phyloP scores from a whole-genome alignment of 176 grass and related monocot genomes.

The Aegilops bicornis region DNA sequence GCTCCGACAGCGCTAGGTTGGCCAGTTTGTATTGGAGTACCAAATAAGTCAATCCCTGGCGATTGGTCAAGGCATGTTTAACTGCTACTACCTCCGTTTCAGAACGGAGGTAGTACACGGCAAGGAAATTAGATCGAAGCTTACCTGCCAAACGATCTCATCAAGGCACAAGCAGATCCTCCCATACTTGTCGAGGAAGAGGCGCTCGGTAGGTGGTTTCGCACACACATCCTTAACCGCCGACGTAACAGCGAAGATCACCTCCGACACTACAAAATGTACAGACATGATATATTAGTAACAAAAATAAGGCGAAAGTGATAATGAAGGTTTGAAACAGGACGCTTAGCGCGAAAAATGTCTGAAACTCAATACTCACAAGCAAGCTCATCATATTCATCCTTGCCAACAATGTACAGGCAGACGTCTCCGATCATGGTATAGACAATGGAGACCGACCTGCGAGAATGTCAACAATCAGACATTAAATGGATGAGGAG shows the following conservation, averaged over 20 bases:
- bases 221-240: slow-evolving; percentile 87
- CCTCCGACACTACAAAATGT: slow-evolving; percentile 60
- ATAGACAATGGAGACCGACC: slow-evolving; percentile 94
- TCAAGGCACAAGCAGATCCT: slow-evolving; percentile 90
- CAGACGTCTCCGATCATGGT: slow-evolving; percentile 86
- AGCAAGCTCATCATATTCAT: slow-evolving; percentile 98
- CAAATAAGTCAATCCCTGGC: background rate
- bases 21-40: too few species aligned
- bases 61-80: background rate
- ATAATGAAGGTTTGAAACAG: background rate
- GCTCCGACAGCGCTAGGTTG: background rate
- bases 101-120: too few species aligned
- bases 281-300: background rate
- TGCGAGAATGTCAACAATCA: slow-evolving; percentile 13
- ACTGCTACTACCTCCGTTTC: too few species aligned
- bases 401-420: slow-evolving; percentile 93
- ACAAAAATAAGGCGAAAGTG: background rate
- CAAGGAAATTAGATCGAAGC: background rate
- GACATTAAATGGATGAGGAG: background rate
- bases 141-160: slow-evolving; percentile 95
- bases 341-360: background rate
- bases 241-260: slow-evolving; percentile 91
- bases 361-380: slow-evolving; percentile 46
- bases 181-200: slow-evolving; percentile 94
- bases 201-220: slow-evolving; percentile 76